These are phyloP conservation scores for Ilyonectria robusta DNA, from an alignment of 2,329 filamentous ascomycete genomes.

Conservation along the genomic window DNA sequence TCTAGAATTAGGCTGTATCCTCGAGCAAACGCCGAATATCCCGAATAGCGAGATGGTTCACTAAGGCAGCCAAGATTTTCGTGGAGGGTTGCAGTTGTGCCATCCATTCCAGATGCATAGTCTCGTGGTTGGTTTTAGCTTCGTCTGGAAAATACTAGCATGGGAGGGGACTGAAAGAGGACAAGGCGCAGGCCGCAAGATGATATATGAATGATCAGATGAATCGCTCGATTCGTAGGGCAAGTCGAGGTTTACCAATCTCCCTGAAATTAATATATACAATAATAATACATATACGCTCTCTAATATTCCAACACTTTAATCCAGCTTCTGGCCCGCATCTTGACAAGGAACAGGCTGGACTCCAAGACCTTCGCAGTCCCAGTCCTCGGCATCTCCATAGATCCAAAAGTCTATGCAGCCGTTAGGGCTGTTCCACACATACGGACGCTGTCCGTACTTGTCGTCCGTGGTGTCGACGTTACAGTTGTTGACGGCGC, in stretches of 20 bases:
- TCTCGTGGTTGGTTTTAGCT: not conserved
- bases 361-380: constrained; percentile 9
- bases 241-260: too few species aligned
- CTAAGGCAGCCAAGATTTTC: not conserved
- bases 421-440: constrained; percentile 24
- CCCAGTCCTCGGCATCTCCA: constrained; percentile 15
- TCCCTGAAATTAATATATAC: not conserved
- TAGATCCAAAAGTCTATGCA: constrained; percentile 20
- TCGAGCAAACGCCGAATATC: not conserved
- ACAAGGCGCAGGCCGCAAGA: too few species aligned
- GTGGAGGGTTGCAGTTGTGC: not conserved
- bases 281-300: not conserved
- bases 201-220: too few species aligned
- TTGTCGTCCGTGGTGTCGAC: constrained; percentile 13
- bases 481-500: constrained; percentile 17
- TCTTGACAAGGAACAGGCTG: constrained; percentile 16
- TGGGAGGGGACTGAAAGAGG: too few species aligned
- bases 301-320: not conserved
- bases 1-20: not conserved
- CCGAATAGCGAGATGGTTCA: not conserved
- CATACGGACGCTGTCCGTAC: constrained; percentile 11
- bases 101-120: not conserved
- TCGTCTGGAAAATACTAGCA: not conserved
- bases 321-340: not conserved
- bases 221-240: too few species aligned